A percentile compares a stretch with the other conserved stretches of the same genome.
Evolutionary conservation across 768 basidiomycete species (phyloP).

Genomic region (Leccinum imitatum): DNA sequence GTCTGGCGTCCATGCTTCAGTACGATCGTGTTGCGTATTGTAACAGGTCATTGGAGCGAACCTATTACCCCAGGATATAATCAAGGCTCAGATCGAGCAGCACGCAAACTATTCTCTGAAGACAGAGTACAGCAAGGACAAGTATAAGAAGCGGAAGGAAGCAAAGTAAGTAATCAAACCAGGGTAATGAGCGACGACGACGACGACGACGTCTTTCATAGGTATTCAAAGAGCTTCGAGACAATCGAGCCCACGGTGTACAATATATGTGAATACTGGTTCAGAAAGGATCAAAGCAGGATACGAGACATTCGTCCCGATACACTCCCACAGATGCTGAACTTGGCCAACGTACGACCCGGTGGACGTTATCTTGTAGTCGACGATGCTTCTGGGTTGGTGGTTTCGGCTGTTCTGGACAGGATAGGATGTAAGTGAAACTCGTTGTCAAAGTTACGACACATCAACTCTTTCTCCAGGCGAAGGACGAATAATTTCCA

Average conservation of each 20-base stretch:
- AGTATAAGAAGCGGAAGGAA: slow-evolving; percentile 95
- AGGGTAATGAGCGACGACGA: not conserved
- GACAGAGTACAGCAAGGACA: slow-evolving; percentile 98
- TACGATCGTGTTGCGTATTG: slow-evolving; percentile 34
- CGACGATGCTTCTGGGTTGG: slow-evolving; percentile 87
- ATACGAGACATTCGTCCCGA: slow-evolving; percentile 86
- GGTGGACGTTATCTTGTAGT: slow-evolving; percentile 87
- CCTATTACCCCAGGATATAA: slow-evolving; percentile 73
- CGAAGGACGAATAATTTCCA: slow-evolving; percentile 74
- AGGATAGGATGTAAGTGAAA: slow-evolving; percentile 70
- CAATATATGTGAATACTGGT: slow-evolving; percentile 90
- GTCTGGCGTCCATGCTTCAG: slow-evolving; percentile 77
- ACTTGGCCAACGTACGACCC: slow-evolving; percentile 77
- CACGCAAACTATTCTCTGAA: slow-evolving; percentile 92
- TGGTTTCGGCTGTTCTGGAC: slow-evolving; percentile 83
- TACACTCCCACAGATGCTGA: slow-evolving; percentile 85
- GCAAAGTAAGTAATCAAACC: slow-evolving; percentile 67
- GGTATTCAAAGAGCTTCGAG: slow-evolving; percentile 84
- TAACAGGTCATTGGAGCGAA: slow-evolving; percentile 8
- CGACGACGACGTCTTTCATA: slow-evolving; percentile 31
- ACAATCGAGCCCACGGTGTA: slow-evolving; percentile 84
- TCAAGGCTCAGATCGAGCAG: slow-evolving; percentile 89
- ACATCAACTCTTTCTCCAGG: slow-evolving; percentile 42
- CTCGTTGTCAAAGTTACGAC: not conserved
- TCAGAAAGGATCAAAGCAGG: slow-evolving; percentile 75